phyloP scores from a whole-genome alignment of 169 alveolate genomes.

The Eimeria praecox region DNA sequence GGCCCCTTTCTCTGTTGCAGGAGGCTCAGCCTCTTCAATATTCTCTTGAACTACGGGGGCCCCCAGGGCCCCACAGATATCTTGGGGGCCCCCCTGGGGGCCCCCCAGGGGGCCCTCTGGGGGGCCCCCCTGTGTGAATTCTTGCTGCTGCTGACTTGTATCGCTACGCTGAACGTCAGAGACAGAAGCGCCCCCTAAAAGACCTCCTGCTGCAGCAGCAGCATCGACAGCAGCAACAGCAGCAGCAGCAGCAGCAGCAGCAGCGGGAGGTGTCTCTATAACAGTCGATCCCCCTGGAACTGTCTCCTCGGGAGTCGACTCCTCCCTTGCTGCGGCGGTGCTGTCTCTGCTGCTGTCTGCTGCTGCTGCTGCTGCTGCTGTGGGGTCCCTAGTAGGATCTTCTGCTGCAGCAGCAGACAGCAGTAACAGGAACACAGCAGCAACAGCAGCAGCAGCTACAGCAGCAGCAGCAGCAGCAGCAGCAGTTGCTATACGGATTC shows the following conservation, averaged over 20 bases:
- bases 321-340: not conserved
- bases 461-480: not conserved
- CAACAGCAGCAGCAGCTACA: not conserved
- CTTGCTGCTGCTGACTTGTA: not conserved
- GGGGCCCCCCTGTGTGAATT: not conserved
- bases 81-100: not conserved
- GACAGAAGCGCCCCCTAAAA: too few species aligned
- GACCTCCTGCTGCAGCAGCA: too few species aligned
- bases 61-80: not conserved
- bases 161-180: too few species aligned
- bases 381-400: too few species aligned
- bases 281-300: not conserved
- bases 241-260: constrained; percentile 6
- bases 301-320: not conserved
- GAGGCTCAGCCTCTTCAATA: not conserved
- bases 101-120: not conserved
- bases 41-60: too few species aligned
- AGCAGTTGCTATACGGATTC: not conserved
- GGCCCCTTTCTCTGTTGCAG: not conserved
- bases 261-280: not conserved
- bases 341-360: not conserved
- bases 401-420: not conserved
- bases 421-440: too few species aligned
- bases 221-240: too few species aligned
- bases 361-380: not conserved